Conservation (phyloP, 2,329 filamentous ascomycete genomes). For the Neospermospora avenae region DNA sequence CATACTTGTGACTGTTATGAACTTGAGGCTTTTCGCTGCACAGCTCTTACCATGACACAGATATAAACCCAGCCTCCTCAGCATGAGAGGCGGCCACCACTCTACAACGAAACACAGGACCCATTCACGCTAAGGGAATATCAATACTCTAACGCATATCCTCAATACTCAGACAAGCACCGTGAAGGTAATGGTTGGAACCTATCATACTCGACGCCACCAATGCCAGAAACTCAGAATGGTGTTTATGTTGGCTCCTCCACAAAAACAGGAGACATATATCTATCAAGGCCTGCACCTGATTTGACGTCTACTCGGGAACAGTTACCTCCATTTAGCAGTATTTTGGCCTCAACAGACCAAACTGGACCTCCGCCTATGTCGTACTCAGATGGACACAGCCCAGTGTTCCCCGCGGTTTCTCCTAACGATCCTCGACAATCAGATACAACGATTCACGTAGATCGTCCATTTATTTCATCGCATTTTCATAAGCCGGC, state of each 20-base stretch:
- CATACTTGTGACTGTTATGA: too few species aligned
- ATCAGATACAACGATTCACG: conserved; percentile 27
- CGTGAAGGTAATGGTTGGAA: conserved; percentile 22
- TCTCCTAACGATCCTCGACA: conserved; percentile 30
- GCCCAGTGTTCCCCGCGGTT: conserved; percentile 30
- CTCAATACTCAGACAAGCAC: conserved; percentile 14
- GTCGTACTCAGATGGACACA: conserved; percentile 32
- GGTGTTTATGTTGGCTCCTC: conserved; percentile 16
- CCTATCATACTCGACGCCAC: conserved; percentile 20
- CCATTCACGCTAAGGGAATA: conserved; percentile 22
- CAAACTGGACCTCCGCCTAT: conserved; percentile 25
- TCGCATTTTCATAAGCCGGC: conserved; percentile 30
- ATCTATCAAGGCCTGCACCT: conserved; percentile 23
- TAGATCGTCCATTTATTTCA: conserved; percentile 27
- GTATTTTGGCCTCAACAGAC: conserved; percentile 30
- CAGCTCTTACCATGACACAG: conserved; percentile 31
- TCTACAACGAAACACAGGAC: conserved; percentile 19
- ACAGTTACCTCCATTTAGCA: conserved; percentile 35
- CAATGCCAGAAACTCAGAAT: conserved; percentile 24
- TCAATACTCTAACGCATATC: conserved; percentile 5
- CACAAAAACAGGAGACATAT: conserved; percentile 26
- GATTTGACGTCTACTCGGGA: conserved; percentile 28
- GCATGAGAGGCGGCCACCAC: conserved; percentile 18
- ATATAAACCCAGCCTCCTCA: conserved; percentile 29
- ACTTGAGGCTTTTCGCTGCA: too few species aligned